Percentiles rank a stretch among this genome's conserved stretches.
Evolutionary conservation across 805 yeast genomes (phyloP).

Genomic region (Schwanniomyces occidentalis): DNA sequence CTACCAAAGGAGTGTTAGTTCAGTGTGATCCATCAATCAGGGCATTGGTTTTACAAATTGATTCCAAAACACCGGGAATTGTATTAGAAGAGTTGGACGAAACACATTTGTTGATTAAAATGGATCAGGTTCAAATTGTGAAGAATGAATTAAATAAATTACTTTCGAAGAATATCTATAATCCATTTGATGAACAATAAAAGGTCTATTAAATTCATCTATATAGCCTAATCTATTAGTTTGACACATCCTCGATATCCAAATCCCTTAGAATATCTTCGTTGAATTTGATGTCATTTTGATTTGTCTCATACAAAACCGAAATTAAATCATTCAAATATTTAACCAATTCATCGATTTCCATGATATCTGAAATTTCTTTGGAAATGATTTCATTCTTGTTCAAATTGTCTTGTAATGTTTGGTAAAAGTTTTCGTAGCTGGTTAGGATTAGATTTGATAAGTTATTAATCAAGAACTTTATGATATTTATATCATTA

Average conservation of each 20-base stretch:
- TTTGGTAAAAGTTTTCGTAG: conserved; percentile 55
- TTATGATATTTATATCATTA: conserved; percentile 47
- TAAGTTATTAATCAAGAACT: conserved; percentile 30
- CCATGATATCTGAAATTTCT: conserved; percentile 49
- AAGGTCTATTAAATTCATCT: background rate
- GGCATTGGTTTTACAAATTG: conserved; percentile 83
- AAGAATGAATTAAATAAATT: conserved; percentile 75
- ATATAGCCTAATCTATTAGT: background rate
- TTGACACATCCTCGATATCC: background rate
- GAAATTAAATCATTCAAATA: conserved; percentile 42
- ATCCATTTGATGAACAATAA: conserved; percentile 76
- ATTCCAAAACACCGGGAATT: conserved; percentile 72
- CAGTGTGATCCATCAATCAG: conserved; percentile 88
- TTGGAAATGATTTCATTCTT: conserved; percentile 20
- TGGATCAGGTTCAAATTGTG: conserved; percentile 70
- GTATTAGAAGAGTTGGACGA: conserved; percentile 80
- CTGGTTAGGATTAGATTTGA: conserved; percentile 53
- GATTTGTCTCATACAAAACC: conserved; percentile 22
- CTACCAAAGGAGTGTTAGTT: conserved; percentile 43
- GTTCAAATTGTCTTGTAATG: conserved; percentile 24
- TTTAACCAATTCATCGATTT: conserved; percentile 58
- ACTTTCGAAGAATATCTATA: conserved; percentile 80
- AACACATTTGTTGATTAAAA: conserved; percentile 81
- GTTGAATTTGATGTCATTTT: conserved; percentile 17
- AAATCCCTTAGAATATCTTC: conserved; percentile 26